Evolutionary conservation across 2,329 filamentous ascomycete genomes (phyloP), one percentile per base, ranked within the genome.

Genomic region (Hypomyces rosellus): DNA sequence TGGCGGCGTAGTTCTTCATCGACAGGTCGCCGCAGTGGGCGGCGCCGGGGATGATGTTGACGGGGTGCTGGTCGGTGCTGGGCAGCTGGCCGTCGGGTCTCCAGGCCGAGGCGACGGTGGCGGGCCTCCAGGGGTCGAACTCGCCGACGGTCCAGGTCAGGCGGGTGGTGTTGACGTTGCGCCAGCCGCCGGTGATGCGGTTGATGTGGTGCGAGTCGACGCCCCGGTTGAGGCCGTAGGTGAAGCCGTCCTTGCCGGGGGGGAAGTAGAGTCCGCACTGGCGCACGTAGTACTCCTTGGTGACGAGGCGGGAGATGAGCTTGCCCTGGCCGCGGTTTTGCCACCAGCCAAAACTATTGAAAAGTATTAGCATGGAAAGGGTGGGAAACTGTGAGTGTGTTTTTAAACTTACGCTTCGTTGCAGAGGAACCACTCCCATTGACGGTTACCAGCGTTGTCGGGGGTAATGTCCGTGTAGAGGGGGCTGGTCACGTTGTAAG

Each of bases 371-470:
- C 6, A n/a, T 42, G 37, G 12, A 14, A 34, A 34, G 22, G 11
- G 46, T 33, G 34, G 25, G 22, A 25, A 7, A 25, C 7, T 25
- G 22, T 25, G 22, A 25, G 22, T 38, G 15, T 7, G 34, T 18
- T n/a, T 34, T 51, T 20, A 48, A n/a, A 75, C n/a, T 43, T 55
- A 61, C 58, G 81, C 80, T 61, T 84, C 78, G 59, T 84, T 84
- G 69, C 82, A 84, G 2, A 74, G 69, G 64, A 82, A 73, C 80
- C 81, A 85, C 7, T 69, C 61, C 80, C 79, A 85, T 54, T 81
- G 77, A 0, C 78, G 65, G 55, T 77, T 70, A 15, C 67, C 57
- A 0, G 58, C 48, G 59, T 83, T 82, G 45, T 55, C 55, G 5
- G 76, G 65, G 2, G 64, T 67, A 15, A 60, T 64, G 60, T 84